These are phyloP conservation scores for Plasmopara viticola DNA, from an alignment of 352 stramenopile genomes.

Conservation along the genomic window DNA sequence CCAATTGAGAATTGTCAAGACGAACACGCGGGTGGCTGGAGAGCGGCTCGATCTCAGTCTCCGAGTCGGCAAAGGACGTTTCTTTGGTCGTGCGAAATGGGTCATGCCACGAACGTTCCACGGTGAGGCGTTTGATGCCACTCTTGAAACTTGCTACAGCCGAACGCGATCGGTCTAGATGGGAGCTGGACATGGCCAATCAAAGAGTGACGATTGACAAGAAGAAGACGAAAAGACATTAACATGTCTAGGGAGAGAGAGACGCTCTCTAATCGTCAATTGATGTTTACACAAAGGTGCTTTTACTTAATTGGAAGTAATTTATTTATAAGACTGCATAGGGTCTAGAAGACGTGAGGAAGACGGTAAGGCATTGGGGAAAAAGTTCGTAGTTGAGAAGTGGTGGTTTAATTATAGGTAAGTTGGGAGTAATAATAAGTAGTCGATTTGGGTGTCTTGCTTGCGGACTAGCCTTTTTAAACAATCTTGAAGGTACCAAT, in stretches of 20 bases:
- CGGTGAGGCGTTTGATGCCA: conserved; percentile 15
- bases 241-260: not conserved
- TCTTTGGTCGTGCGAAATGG: conserved; percentile 17
- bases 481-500: no score
- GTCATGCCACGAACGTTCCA: conserved; percentile 20
- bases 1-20: conserved; percentile 14
- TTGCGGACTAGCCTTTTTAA: no score
- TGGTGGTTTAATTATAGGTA: no score
- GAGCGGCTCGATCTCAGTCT: conserved; percentile 12
- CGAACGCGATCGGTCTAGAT: conserved; percentile 11
- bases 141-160: conserved; percentile 23
- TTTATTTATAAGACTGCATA: no score
- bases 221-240: not conserved
- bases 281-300: no score
- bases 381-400: no score
- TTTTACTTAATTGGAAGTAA: no score
- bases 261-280: no score
- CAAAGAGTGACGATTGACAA: conserved; percentile 10
- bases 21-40: conserved; percentile 12
- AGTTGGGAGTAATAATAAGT: no score
- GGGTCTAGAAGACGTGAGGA: no score
- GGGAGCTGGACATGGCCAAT: conserved; percentile 23
- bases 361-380: no score
- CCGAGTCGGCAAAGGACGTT: conserved; percentile 15
- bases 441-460: no score